phyloP scores from a whole-genome alignment of 192 early-diverging fungal genomes.

The Linnemannia hyalina region DNA sequence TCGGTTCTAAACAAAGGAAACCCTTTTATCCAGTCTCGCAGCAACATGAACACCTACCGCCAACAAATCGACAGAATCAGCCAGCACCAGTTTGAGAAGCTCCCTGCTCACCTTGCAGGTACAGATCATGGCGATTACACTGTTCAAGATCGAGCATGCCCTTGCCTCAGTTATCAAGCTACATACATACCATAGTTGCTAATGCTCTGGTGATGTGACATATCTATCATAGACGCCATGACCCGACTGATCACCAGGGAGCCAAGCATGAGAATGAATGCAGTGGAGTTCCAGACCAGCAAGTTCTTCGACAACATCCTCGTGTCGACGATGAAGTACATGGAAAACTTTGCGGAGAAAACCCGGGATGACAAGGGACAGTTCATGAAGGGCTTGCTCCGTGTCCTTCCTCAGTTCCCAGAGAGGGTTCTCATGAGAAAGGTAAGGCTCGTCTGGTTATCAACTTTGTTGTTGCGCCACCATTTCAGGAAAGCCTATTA shows the following conservation, averaged over 20 bases:
- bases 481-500: not conserved
- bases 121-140: not conserved
- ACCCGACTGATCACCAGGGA: conserved; percentile 65
- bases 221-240: conserved; percentile 56
- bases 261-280: conserved; percentile 69
- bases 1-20: conserved; percentile 77
- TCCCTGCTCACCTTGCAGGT: conserved; percentile 72
- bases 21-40: conserved; percentile 72
- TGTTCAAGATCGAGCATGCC: not conserved
- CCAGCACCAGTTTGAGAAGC: conserved; percentile 45
- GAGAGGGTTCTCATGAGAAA: conserved; percentile 76
- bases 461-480: not conserved
- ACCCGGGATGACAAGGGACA: conserved; percentile 79
- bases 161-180: not conserved
- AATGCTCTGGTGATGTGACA: not conserved
- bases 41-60: conserved; percentile 77
- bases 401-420: conserved; percentile 80
- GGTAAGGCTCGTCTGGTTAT: conserved; percentile 43
- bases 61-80: conserved; percentile 63
- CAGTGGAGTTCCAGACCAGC: conserved; percentile 73
- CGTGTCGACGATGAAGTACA: conserved; percentile 82
- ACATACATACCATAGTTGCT: not conserved
- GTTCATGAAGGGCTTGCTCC: conserved; percentile 82
- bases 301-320: conserved; percentile 86
- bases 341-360: conserved; percentile 87